Percentiles rank a stretch among this genome's conserved stretches.
These are phyloP conservation scores for Alternaria hordeiaustralica DNA, from an alignment of 2,329 filamentous ascomycete genomes.

Conservation along the genomic window DNA sequence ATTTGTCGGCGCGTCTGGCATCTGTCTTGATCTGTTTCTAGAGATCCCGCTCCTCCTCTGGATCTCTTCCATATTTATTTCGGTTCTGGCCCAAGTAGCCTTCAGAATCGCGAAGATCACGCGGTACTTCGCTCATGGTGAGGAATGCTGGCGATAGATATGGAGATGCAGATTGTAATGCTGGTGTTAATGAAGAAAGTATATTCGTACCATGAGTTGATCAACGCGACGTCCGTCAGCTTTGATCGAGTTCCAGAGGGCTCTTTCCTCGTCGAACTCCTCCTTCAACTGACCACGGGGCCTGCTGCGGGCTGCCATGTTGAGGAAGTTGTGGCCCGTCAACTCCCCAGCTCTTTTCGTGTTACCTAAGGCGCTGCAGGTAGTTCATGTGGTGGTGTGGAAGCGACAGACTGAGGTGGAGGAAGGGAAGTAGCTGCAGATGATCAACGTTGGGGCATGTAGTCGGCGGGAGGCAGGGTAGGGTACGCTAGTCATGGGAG, in stretches of 20 bases:
- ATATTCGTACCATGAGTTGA: conserved; percentile 53
- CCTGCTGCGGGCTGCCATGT: conserved; percentile 56
- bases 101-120: conserved; percentile 1
- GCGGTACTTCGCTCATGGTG: conserved; percentile 3
- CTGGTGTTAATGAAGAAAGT: background rate
- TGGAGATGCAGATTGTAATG: background rate
- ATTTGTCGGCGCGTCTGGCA: background rate
- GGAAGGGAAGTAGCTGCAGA: conserved; percentile 6
- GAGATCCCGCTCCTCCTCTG: background rate
- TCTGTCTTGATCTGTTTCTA: background rate
- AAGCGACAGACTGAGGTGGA: background rate
- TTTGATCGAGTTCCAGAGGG: conserved; percentile 57
- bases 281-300: conserved; percentile 55
- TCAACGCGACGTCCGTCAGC: conserved; percentile 55
- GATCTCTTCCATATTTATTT: background rate
- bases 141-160: background rate
- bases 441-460: conserved; percentile 6
- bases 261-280: conserved; percentile 58
- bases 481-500: conserved; percentile 27
- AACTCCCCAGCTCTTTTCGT: conserved; percentile 15
- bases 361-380: conserved; percentile 11
- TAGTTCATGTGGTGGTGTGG: conserved; percentile 13
- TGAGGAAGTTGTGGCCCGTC: conserved; percentile 15
- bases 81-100: background rate
- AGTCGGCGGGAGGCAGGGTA: conserved; percentile 20